These are phyloP conservation scores for Curvularia hawaiiensis DNA, from an alignment of 2,329 filamentous ascomycete genomes.

Conservation along the genomic window DNA sequence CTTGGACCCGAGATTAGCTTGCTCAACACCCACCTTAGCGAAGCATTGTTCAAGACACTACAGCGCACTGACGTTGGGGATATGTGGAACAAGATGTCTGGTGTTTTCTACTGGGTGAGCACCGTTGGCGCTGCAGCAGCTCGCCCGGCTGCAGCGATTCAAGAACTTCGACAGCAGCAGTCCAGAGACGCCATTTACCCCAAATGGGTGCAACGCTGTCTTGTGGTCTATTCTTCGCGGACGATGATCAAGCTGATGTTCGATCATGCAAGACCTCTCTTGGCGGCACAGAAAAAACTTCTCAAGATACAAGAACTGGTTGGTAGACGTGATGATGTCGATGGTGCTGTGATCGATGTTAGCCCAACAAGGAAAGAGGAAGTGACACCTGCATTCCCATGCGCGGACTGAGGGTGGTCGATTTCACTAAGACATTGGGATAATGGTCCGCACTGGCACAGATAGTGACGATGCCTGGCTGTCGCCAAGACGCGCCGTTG, in stretches of 20 bases:
- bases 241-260: constrained; percentile 35
- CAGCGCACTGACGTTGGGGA: constrained; percentile 29
- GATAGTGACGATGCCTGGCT: background rate
- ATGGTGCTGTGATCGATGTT: background rate
- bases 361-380: background rate
- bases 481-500: background rate
- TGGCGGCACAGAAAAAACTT: constrained; percentile 33
- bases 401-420: too few relatives aligned
- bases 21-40: constrained; percentile 20
- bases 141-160: constrained; percentile 12
- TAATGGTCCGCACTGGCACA: too few relatives aligned
- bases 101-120: constrained; percentile 44
- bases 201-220: constrained; percentile 33
- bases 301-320: constrained; percentile 37
- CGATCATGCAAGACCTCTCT: constrained; percentile 32
- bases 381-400: too few relatives aligned
- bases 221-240: constrained; percentile 38
- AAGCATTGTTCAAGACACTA: constrained; percentile 31
- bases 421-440: too few relatives aligned
- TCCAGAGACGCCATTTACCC: background rate
- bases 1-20: constrained; percentile 2
- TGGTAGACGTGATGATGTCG: constrained; percentile 7
- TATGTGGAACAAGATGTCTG: constrained; percentile 42
- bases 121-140: constrained; percentile 40
- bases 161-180: background rate